Base-by-base conservation (phyloP, 768 basidiomycete species). In the Leccinum barrowsii region DNA sequence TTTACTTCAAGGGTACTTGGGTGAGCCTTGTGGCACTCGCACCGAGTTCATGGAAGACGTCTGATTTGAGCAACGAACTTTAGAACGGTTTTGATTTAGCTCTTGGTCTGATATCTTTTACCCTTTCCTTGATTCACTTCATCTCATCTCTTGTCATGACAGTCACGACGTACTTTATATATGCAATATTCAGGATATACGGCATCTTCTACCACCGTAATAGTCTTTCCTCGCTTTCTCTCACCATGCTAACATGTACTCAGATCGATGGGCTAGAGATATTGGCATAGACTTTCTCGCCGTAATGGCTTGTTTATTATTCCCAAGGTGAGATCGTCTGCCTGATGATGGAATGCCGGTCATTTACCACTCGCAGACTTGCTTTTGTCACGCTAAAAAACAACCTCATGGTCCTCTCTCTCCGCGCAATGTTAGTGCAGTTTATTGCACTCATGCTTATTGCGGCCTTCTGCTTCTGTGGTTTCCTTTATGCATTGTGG, bases 41-140 rank as follows among this genome's bases (percentile, higher is more conserved):
- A 52, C 5, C 7, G 15, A 50, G 59, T 47, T 47, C 42, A 62
- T 52, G 13, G 53, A 56, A 57, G 63, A 59, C 59, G 49, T 59
- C 60, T 65, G 54, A 66, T 61, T 63, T 30, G 2, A 54, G 55
- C 15, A 28, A 46, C 17, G 5, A 24, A 17, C 17, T 53, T 17
- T 65, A 89, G 90, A 96, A 97, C 62, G 94, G 94, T 1, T 98
- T 98, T 69, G 95, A 98, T 71, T 64, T 96, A 54, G 90, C 92
- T 50, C 94, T 97, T 74, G 86, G 90, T 91, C 58, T 79, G 70
- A 22, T 47, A 30, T 48, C 34, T 46, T 8, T 54, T 15, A 4
- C 22, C 22, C 7, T 4, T 2, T 21, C 52, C 17, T 11, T 11
- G 7, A 28, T n/a, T 44, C 47, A 34, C 12, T 34, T 3, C 21